Evolutionary conservation across 768 basidiomycete species (phyloP), one percentile per base, ranked within the genome.

Genomic region (Obba rivulosa): DNA sequence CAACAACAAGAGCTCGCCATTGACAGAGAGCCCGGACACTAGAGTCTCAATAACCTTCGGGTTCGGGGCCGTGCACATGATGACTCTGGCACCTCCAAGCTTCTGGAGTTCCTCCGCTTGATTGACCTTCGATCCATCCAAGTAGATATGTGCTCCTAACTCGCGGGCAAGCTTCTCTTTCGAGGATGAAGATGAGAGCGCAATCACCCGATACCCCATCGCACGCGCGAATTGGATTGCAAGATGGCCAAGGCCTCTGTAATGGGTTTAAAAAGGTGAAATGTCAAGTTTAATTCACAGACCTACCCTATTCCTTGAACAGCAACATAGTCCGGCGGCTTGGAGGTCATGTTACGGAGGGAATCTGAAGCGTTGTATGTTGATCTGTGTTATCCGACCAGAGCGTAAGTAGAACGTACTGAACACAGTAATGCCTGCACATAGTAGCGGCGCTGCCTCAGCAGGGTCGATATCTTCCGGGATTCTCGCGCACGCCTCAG

Each of bases 371-470:
- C 17, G 13, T 24, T 13, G 43, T 8, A 22, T 10, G 34, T 18
- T 34, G n/a, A 18, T 22, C 35, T 7, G 23, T 8, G 8, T 11
- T 36, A 21, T 35, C 13, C 18, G 13, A 17, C 8, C 3, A 7
- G 18, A 16, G 16, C 2, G 3, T 7, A 23, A 34, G 5, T n/a
- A 24, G 4, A 4, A 39, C 56, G 8, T 45, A 46, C 69, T 65
- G 63, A 63, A 73, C n/a, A 57, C 57, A 3, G 72, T 73, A 8
- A 70, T 61, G n/a, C 66, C 70, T 8, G 66, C 68, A 41, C 68
- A 71, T 17, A 69, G 48, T 10, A 70, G 53, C 0, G 61, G 60
- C 7, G 61, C 65, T 5, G 58, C 52, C 49, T 66, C 59, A 13
- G 59, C 56, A 8, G 59, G 60, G 45, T 59, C 57, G 14, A 62